Evolutionary conservation across 2,329 filamentous ascomycete species (phyloP), one percentile per base, ranked within the genome.

Genomic region (Neocatenulostroma microsporum): DNA sequence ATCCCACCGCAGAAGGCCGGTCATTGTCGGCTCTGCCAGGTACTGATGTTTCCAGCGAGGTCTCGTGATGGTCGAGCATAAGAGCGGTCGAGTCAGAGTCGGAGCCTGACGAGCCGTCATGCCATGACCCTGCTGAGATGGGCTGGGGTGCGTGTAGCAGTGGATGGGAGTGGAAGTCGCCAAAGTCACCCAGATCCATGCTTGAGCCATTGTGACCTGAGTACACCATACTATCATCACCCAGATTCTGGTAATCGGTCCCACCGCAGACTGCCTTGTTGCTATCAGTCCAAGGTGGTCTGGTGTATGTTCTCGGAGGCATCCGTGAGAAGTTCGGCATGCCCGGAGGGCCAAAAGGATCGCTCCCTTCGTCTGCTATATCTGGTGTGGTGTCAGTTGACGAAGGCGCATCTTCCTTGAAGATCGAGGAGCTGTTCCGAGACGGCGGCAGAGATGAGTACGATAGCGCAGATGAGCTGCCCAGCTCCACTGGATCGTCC

Each of bases 241-340:
- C 14, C 14, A 20, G 12, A 5, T 12, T 19, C 27, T 39, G 30
- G 19, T 36, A 36, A 9, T 15, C 18, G 17, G 14, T 29, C 13
- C 20, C 33, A 4, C 33, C 33, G 18, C 33, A 36, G 25, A 30
- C 21, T 10, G 26, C 27, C 4, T 12, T 23, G 17, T 37, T 37
- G 27, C 34, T 37, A 19, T 23, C 20, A 3, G 34, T 30, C 7
- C 34, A n/a, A n/a, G n/a, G n/a, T n/a, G n/a, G 34, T n/a, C 18
- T 60, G 3, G 62, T 62, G 40, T 62, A 20, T 65, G 47, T 67
- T 67, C 41, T 62, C 57, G 29, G 66, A 62, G 13, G 62, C 11
- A 52, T 53, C 13, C 58, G 62, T 19, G 61, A 27, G 13, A 37
- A 38, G 6, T 38, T 23, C 12, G 39, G 35, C 24, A 44, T 42